Evolutionary conservation across 2,329 filamentous ascomycete genomes (phyloP).

Genomic region (Eutypella sp.): DNA sequence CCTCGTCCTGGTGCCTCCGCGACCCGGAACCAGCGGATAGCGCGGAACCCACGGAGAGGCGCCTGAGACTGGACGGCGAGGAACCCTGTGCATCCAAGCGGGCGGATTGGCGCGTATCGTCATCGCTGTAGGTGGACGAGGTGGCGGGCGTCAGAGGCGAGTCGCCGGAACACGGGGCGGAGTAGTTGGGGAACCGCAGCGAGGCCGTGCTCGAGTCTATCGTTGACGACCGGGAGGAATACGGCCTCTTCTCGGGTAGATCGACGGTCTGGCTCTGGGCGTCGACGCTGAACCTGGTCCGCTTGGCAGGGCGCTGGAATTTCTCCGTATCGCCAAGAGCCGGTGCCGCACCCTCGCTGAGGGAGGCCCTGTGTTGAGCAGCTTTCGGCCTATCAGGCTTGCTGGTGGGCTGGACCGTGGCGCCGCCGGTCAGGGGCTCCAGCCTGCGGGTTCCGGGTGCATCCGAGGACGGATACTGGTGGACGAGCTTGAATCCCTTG

Average conservation of each 20-base stretch:
- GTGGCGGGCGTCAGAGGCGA: slow-evolving; percentile 37
- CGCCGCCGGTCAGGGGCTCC: slow-evolving; percentile 22
- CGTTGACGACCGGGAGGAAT: slow-evolving; percentile 26
- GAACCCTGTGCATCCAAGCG: slow-evolving; percentile 14
- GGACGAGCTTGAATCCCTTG: slow-evolving; percentile 31
- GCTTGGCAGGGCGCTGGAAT: slow-evolving; percentile 21
- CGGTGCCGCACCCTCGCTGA: slow-evolving; percentile 13
- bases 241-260: slow-evolving; percentile 19
- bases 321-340: slow-evolving; percentile 15
- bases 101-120: slow-evolving; percentile 23
- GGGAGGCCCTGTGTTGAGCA: slow-evolving; percentile 10
- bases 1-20: slow-evolving; percentile 16
- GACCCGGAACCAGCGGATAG: slow-evolving; percentile 46
- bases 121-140: slow-evolving; percentile 34
- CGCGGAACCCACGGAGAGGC: slow-evolving; percentile 62
- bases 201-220: slow-evolving; percentile 22
- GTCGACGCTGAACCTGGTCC: slow-evolving; percentile 20
- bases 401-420: slow-evolving; percentile 14
- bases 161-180: slow-evolving; percentile 19
- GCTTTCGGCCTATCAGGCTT: slow-evolving; percentile 12
- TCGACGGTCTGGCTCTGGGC: slow-evolving; percentile 16
- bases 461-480: slow-evolving; percentile 26
- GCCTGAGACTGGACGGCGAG: slow-evolving; percentile 21
- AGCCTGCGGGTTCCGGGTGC: slow-evolving; percentile 22
- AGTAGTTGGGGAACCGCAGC: slow-evolving; percentile 19